Conservation (phyloP, 2,329 filamentous ascomycete genomes). For the Tolypocladium endophyticum region DNA sequence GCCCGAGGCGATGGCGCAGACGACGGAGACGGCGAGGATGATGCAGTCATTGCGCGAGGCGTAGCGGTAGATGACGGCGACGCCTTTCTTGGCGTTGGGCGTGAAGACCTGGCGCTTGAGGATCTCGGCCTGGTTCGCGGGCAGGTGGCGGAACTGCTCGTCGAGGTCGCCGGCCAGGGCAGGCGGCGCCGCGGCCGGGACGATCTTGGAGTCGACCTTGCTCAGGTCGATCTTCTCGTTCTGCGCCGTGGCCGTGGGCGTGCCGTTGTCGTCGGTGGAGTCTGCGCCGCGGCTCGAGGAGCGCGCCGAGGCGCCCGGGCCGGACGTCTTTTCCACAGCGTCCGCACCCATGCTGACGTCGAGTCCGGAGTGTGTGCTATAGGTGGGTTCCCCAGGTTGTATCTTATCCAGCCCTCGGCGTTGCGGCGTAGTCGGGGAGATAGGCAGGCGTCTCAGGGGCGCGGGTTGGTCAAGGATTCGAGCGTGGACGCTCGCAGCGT, state of each 20-base stretch:
- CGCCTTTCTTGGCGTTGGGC: slow-evolving; percentile 52
- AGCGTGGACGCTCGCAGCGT: not conserved
- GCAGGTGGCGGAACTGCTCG: slow-evolving; percentile 51
- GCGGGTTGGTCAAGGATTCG: not conserved
- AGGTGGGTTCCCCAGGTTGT: not conserved
- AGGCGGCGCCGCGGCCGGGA: slow-evolving; percentile 14
- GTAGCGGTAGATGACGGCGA: slow-evolving; percentile 59
- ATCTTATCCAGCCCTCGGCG: not conserved
- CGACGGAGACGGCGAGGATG: slow-evolving; percentile 48
- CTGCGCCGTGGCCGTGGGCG: not conserved
- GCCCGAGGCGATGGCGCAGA: slow-evolving; percentile 62
- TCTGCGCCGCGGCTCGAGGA: slow-evolving; percentile 1
- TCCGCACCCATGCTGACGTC: not conserved
- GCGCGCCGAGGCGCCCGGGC: not conserved
- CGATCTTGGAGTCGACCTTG: slow-evolving; percentile 7
- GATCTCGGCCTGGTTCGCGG: slow-evolving; percentile 54
- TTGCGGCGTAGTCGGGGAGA: not conserved
- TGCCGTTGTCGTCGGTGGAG: slow-evolving; percentile 3
- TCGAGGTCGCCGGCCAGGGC: slow-evolving; percentile 25
- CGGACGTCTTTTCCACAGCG: not conserved
- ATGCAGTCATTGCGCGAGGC: slow-evolving; percentile 53
- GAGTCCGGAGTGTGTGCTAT: not conserved
- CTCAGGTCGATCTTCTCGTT: slow-evolving; percentile 3
- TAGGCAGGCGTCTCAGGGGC: not conserved
- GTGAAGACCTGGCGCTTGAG: slow-evolving; percentile 59